Conservation (phyloP, 768 basidiomycete species). For the Russula emetica region DNA sequence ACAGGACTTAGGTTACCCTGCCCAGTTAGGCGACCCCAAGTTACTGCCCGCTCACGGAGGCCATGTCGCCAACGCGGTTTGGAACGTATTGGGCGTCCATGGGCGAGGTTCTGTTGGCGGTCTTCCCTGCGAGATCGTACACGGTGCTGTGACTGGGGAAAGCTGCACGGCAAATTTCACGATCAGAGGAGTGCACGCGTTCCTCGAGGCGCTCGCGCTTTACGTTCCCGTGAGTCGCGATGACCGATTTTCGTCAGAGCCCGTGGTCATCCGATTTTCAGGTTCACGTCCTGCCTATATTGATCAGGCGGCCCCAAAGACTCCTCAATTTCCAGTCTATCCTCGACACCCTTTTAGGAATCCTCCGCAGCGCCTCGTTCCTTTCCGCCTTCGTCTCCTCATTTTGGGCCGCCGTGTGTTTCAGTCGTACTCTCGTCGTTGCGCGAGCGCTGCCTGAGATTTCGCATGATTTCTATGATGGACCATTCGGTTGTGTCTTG, state of each 20-base stretch:
- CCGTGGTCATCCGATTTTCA: slow-evolving; percentile 31
- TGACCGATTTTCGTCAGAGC: background rate
- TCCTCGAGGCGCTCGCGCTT: slow-evolving; percentile 57
- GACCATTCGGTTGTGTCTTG: slow-evolving; percentile 63
- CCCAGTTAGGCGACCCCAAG: slow-evolving; percentile 59
- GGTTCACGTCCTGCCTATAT: slow-evolving; percentile 66
- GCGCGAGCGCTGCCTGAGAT: slow-evolving; percentile 61
- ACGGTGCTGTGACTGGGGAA: slow-evolving; percentile 50
- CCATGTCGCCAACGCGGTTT: slow-evolving; percentile 44
- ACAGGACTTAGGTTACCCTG: slow-evolving; percentile 52
- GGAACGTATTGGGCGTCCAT: slow-evolving; percentile 53
- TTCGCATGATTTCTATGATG: slow-evolving; percentile 78
- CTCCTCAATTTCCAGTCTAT: slow-evolving; percentile 45
- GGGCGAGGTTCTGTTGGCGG: slow-evolving; percentile 58
- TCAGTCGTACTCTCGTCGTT: slow-evolving; percentile 59
- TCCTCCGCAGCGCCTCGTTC: slow-evolving; percentile 65
- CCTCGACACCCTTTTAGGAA: slow-evolving; percentile 43
- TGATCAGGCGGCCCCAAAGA: slow-evolving; percentile 53
- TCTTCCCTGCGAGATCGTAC: slow-evolving; percentile 71
- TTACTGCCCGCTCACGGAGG: slow-evolving; percentile 63
- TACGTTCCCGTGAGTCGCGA: slow-evolving; percentile 61
- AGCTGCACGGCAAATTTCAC: slow-evolving; percentile 59
- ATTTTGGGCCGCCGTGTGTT: slow-evolving; percentile 67
- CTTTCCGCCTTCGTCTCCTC: slow-evolving; percentile 67
- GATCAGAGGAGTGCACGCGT: slow-evolving; percentile 52